Conservation (phyloP, 78 protist genomes). For the Tieghemostelium lacteum region DNA sequence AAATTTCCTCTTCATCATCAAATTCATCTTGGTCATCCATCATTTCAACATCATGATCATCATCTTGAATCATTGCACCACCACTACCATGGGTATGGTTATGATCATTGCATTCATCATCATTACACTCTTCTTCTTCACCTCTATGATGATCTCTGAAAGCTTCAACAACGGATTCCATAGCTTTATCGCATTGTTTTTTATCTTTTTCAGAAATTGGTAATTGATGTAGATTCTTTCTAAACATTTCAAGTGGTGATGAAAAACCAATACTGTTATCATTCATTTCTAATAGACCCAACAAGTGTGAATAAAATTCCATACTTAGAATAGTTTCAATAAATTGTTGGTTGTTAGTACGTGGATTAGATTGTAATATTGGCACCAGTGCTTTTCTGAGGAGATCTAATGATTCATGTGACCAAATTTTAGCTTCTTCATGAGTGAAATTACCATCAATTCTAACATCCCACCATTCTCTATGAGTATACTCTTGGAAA, state of each 20-base stretch:
- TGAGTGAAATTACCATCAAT: constrained; percentile 63
- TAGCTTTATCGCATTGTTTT: constrained; percentile 6
- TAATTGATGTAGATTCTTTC: constrained; percentile 7
- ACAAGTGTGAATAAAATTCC: constrained; percentile 55
- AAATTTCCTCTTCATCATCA: constrained; percentile 14
- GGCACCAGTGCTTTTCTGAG: constrained; percentile 38
- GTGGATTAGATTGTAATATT: constrained; percentile 27
- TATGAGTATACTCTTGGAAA: constrained; percentile 41
- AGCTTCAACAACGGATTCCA: constrained; percentile 36
- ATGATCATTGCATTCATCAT: constrained; percentile 52
- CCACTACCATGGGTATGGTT: constrained; percentile 1
- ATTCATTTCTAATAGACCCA: constrained; percentile 70
- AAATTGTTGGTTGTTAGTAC: constrained; percentile 25
- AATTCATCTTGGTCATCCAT: constrained; percentile 15
- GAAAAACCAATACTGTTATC: constrained; percentile 62
- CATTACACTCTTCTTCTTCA: constrained; percentile 65
- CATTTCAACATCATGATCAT: background rate
- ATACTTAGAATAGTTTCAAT: constrained; percentile 21
- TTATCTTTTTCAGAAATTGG: background rate
- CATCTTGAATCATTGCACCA: background rate
- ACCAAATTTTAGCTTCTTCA: constrained; percentile 41
- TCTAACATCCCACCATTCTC: constrained; percentile 78
- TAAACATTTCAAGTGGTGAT: constrained; percentile 35
- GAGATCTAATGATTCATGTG: constrained; percentile 43
- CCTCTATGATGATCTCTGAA: constrained; percentile 25